These are phyloP conservation scores for Daldinia vernicosa DNA, from an alignment of 495 filamentous ascomycete genomes.

Conservation along the genomic window DNA sequence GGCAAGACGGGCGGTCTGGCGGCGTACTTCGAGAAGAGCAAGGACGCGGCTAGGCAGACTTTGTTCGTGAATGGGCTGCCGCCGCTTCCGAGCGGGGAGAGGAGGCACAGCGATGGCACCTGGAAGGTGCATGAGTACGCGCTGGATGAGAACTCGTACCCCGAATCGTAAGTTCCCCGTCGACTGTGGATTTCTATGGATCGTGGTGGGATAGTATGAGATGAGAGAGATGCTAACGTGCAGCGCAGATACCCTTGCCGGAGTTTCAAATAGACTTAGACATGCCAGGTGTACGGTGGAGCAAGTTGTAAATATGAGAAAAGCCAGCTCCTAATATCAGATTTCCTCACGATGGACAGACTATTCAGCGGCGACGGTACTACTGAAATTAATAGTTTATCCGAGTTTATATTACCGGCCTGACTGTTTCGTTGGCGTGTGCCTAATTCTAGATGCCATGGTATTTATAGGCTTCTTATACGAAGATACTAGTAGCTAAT, in stretches of 20 bases:
- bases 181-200: not conserved
- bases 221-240: conserved; percentile 11
- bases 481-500: not conserved
- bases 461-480: conserved; percentile 2
- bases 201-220: not conserved
- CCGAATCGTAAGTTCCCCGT: conserved; percentile 59
- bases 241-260: conserved; percentile 57
- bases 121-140: conserved; percentile 66
- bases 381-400: not conserved
- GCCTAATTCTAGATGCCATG: not conserved
- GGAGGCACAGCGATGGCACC: conserved; percentile 49
- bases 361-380: not conserved
- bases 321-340: conserved; percentile 33
- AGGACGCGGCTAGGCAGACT: conserved; percentile 62
- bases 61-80: conserved; percentile 82
- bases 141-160: conserved; percentile 66
- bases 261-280: conserved; percentile 54
- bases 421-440: not conserved
- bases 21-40: conserved; percentile 73
- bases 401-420: not conserved
- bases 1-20: conserved; percentile 76
- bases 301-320: conserved; percentile 38
- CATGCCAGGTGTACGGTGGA: conserved; percentile 22
- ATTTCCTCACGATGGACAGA: conserved; percentile 29
- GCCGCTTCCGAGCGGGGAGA: conserved; percentile 77